phyloP scores from a whole-genome alignment of 305 asterid species.

The Solanum hybrid region DNA sequence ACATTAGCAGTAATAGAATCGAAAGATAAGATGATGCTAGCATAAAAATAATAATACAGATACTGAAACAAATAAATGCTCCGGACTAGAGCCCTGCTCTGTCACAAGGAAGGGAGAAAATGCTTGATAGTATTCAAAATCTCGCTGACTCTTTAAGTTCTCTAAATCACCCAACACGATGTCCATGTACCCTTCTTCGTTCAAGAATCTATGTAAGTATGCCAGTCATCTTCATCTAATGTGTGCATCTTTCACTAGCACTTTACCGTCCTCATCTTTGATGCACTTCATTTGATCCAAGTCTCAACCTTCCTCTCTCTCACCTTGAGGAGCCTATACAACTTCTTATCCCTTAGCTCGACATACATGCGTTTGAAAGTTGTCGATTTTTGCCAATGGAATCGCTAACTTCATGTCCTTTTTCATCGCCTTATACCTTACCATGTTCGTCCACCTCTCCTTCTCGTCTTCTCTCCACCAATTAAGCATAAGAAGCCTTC shows the following conservation, averaged over 20 bases:
- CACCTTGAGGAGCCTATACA: neutral
- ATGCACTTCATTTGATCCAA: neutral
- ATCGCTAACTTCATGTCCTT: neutral
- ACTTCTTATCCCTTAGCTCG: neutral
- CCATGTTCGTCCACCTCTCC: neutral
- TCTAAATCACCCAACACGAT: neutral
- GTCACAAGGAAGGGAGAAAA: neutral
- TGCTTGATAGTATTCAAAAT: neutral
- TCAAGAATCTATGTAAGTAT: neutral
- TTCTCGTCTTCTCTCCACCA: neutral
- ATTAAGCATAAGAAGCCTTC: neutral
- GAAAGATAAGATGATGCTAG: neutral
- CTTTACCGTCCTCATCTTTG: neutral
- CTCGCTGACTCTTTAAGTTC: neutral
- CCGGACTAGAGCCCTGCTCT: neutral
- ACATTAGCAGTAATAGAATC: neutral
- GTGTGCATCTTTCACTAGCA: neutral
- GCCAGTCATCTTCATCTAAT: neutral
- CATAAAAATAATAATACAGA: neutral
- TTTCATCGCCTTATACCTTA: neutral
- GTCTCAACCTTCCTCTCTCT: neutral
- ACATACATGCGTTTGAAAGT: neutral
- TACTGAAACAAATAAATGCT: neutral
- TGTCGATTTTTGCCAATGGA: neutral
- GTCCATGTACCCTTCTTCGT: neutral